phyloP scores from a whole-genome alignment of 495 filamentous ascomycete genomes.

The Opeltia flavorubescens region DNA sequence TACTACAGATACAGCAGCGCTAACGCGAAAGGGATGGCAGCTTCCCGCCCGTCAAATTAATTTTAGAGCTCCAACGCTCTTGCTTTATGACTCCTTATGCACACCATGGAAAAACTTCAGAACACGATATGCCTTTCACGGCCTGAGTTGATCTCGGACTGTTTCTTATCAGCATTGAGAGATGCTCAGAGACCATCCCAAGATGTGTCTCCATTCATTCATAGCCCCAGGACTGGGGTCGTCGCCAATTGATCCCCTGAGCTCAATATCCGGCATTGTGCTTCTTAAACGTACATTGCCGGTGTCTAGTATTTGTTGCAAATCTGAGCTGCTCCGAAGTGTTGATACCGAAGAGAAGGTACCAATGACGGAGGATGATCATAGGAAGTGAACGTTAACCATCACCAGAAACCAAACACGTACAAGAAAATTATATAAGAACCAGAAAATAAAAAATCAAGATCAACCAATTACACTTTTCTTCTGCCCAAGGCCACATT shows the following conservation, averaged over 20 bases:
- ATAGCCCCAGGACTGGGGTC: constrained; percentile 72
- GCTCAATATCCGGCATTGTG: constrained; percentile 24
- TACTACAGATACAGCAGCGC: too few relatives aligned
- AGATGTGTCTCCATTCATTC: constrained; percentile 28
- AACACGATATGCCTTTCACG: not conserved
- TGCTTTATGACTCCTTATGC: too few relatives aligned
- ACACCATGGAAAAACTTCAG: not conserved
- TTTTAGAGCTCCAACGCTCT: too few relatives aligned
- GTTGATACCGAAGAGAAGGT: not conserved
- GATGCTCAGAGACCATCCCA: constrained; percentile 12
- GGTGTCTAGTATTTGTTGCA: constrained; percentile 10
- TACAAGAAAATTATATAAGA: not conserved
- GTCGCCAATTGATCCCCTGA: constrained; percentile 34
- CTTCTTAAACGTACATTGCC: constrained; percentile 11
- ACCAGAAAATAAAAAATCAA: constrained; percentile 8
- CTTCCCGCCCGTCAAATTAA: too few relatives aligned
- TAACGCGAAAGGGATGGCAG: too few relatives aligned
- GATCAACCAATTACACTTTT: not conserved
- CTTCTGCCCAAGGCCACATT: not conserved
- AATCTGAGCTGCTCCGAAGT: not conserved
- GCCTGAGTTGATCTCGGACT: not conserved
- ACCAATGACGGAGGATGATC: not conserved
- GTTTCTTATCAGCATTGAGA: not conserved
- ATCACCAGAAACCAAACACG: not conserved
- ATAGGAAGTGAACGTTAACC: not conserved